A percentile compares a stretch with the other conserved stretches of the same genome.
These are phyloP conservation scores for Datisca glomerata DNA, from an alignment of 306 rosid genomes.

Conservation along the genomic window DNA sequence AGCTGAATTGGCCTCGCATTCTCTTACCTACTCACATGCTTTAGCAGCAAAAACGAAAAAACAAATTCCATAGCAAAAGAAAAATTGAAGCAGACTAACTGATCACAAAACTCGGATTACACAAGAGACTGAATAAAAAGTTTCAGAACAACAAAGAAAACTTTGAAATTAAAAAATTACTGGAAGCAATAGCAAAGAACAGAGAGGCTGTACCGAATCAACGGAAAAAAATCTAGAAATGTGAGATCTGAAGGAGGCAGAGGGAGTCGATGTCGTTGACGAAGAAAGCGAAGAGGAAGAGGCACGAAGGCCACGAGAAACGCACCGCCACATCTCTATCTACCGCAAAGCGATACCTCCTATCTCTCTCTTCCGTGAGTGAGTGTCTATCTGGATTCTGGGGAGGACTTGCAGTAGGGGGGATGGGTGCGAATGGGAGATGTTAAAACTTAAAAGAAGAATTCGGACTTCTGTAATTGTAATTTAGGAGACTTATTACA, in stretches of 20 bases:
- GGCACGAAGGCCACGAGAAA: constrained; percentile 62
- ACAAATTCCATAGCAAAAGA: background rate
- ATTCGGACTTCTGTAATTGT: too few relatives aligned
- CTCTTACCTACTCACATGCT: background rate
- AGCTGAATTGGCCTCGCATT: background rate
- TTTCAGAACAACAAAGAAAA: background rate
- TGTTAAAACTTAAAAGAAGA: too few relatives aligned
- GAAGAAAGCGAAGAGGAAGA: constrained; percentile 22
- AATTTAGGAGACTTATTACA: too few relatives aligned
- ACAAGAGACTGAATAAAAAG: constrained; percentile 5
- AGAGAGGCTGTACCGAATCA: constrained; percentile 29
- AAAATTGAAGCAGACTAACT: background rate
- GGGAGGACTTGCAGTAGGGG: too few relatives aligned
- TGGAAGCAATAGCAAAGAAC: background rate
- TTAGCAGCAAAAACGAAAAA: background rate
- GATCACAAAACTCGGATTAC: too few relatives aligned
- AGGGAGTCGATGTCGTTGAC: constrained; percentile 24
- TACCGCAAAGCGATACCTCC: background rate
- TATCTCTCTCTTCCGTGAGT: background rate
- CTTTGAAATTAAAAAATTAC: background rate
- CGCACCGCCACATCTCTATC: constrained; percentile 76
- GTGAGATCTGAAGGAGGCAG: constrained; percentile 45
- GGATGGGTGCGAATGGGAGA: too few relatives aligned
- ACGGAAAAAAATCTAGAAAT: constrained; percentile 60
- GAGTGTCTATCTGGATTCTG: background rate